Evolutionary conservation across 495 filamentous ascomycete genomes (phyloP).

Genomic region (Neurospora sp.): DNA sequence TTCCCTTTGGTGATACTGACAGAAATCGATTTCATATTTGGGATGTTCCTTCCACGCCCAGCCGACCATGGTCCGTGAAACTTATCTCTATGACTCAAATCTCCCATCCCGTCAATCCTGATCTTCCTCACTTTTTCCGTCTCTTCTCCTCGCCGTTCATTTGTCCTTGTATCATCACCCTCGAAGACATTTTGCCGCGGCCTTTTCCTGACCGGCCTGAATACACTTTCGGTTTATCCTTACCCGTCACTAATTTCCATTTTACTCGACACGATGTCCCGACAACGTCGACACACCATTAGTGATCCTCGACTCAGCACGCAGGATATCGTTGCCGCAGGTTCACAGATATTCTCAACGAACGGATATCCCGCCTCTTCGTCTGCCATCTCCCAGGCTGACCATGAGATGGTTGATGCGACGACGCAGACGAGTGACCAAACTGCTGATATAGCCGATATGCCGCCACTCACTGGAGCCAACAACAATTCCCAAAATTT

Average conservation of each 20-base stretch:
- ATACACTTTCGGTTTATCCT: neutral
- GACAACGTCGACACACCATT: neutral
- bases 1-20: neutral
- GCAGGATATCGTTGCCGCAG: neutral
- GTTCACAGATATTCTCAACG: neutral
- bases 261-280: neutral
- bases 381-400: neutral
- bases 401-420: neutral
- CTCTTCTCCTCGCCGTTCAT: neutral
- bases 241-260: neutral
- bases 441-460: neutral
- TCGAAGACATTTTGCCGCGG: neutral
- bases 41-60: neutral
- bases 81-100: neutral
- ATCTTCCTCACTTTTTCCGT: neutral
- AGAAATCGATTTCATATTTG: neutral
- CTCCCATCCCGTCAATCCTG: neutral
- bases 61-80: neutral
- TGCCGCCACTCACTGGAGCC: neutral
- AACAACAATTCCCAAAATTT: neutral
- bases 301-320: neutral
- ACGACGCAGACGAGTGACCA: neutral
- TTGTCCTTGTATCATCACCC: neutral
- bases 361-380: neutral
- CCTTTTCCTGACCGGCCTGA: neutral